Percentiles rank a stretch among this genome's conserved stretches.
Conservation (phyloP, 2,329 filamentous ascomycete genomes). For the Alternaria metachromatica region DNA sequence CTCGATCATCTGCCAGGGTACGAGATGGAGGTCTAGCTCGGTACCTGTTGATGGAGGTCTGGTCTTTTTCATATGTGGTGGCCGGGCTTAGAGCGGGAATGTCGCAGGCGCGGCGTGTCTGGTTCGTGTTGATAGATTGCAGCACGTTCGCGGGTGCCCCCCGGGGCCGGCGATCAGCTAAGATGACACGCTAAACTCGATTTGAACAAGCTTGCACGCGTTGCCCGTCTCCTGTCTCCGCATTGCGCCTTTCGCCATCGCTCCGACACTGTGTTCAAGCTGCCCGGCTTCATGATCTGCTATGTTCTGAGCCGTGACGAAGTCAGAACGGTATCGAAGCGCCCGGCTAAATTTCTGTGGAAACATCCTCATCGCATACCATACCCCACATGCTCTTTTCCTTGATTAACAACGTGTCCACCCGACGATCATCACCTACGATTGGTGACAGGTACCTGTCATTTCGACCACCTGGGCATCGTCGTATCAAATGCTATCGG, state of each 20-base stretch:
- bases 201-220: neutral
- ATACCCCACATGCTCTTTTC: neutral
- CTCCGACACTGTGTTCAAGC: neutral
- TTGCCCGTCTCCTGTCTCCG: too few species aligned
- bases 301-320: neutral
- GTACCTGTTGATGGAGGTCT: neutral
- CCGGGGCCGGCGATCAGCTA: neutral
- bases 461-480: neutral
- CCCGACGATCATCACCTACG: neutral
- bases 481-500: neutral
- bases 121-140: neutral
- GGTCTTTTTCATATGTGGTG: neutral
- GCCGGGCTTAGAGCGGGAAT: neutral
- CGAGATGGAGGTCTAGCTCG: neutral
- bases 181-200: neutral
- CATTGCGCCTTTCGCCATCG: neutral
- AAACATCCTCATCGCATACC: neutral
- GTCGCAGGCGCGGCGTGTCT: neutral
- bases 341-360: neutral
- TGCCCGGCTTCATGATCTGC: neutral
- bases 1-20: constrained; percentile 19
- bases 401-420: neutral
- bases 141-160: neutral
- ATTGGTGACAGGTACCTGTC: neutral
- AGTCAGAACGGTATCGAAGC: neutral